Base-by-base conservation (phyloP, 1,139 yeast genomes). In the Arxiozyma slooffiae region DNA sequence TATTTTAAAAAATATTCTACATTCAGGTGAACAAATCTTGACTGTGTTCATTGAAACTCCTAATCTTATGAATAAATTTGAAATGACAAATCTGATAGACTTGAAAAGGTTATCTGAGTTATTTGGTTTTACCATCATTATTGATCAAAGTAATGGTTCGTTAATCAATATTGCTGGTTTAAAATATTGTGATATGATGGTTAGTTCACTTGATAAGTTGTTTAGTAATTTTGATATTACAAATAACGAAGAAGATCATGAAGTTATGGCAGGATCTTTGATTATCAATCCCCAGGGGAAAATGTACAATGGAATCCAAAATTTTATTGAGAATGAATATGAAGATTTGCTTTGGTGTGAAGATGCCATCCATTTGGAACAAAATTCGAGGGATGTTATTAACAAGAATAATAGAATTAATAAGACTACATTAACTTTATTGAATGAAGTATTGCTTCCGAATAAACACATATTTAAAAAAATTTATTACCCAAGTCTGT, bases 71-170 rank as follows among this genome's bases (percentile, higher is more conserved):
- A 72, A 89, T 53, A 26, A 30, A 34, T 73, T 92, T 57, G 85
- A 81, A 61, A 82, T 96, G 38, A 96, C 97, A 1, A 80, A 92
- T 64, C 72, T 92, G 61, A 66, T 66, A 48, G 76, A 80, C 58
- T 77, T 89, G 51, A 77, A 82, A 52, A 63, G 73, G 52, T 74
- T 92, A 54, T 82, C 95, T 6, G 80, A 81, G 55, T 73, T 81
- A 60, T 85, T 75, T 67, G 75, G 77, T 3, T 92, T 92, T 67
- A 82, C 82, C 8, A 80, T 92, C 41, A 87, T 87, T 17, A 82
- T 92, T 41, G 98, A 92, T 67, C 97, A 92, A 63, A 92, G 97
- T 0, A 85, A 89, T 26, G 97, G 97, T 21, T 92, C 92, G 61
- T 83, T 88, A 62, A 75, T 85, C 55, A 92, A 92, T 66, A 78